Evolutionary conservation across 257 asterid genomes (phyloP).

Genomic region (Nicotiana paniculata): DNA sequence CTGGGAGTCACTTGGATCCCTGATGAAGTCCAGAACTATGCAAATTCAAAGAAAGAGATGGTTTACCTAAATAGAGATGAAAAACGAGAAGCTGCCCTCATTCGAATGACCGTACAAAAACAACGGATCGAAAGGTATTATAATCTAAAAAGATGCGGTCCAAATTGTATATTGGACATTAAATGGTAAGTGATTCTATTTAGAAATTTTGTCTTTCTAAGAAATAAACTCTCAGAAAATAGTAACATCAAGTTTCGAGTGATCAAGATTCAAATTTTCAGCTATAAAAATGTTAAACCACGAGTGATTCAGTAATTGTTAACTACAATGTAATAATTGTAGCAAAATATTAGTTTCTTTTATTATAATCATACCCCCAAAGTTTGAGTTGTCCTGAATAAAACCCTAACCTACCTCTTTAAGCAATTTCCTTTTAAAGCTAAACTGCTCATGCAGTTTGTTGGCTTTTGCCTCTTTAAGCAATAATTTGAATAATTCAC

Average conservation of each 20-base stretch:
- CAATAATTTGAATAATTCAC: neutral
- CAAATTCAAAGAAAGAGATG: neutral
- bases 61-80: neutral
- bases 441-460: constrained; percentile 2
- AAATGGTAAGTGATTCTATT: neutral
- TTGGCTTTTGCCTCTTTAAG: neutral
- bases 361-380: too few species aligned
- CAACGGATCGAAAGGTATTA: too few species aligned
- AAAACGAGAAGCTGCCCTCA: too few species aligned
- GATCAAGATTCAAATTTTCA: too few species aligned
- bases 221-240: neutral
- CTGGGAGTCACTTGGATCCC: too few species aligned
- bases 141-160: neutral
- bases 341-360: too few species aligned
- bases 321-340: neutral
- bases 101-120: too few species aligned
- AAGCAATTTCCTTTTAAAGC: neutral
- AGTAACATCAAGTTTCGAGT: too few species aligned
- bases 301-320: neutral
- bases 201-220: neutral
- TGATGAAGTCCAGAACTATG: neutral
- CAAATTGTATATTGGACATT: neutral
- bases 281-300: too few species aligned
- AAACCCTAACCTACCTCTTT: too few species aligned
- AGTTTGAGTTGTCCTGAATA: neutral